A percentile compares a stretch with the other conserved stretches of the same genome.
These are phyloP conservation scores for Saprolegnia parasitica DNA, from an alignment of 352 stramenopile species.

Conservation along the genomic window DNA sequence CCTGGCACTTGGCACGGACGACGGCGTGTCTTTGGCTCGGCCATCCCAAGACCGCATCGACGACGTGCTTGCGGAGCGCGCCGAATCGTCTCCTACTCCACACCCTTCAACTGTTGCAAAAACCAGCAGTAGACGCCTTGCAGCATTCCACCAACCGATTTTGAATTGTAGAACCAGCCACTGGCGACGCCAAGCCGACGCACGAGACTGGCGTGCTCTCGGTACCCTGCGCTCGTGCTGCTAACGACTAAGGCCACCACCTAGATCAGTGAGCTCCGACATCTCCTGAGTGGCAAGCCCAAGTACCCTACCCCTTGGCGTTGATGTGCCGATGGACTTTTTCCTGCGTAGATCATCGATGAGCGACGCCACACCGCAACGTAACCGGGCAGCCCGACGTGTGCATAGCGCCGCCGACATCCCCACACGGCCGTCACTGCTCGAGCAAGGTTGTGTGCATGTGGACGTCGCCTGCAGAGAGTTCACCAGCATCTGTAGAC, in stretches of 20 bases:
- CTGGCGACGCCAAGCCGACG: slow-evolving; percentile 15
- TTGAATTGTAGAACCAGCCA: slow-evolving; percentile 1
- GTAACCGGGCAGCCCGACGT: slow-evolving; percentile 17
- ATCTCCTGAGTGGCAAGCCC: slow-evolving; percentile 33
- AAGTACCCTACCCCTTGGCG: slow-evolving; percentile 21
- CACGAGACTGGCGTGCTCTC: slow-evolving; percentile 43
- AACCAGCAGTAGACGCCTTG: slow-evolving; percentile 32
- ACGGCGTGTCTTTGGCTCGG: slow-evolving; percentile 12
- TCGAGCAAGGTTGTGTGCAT: slow-evolving; percentile 38
- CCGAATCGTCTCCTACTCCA: no score
- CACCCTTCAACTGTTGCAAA: slow-evolving; percentile 18
- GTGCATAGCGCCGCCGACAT: slow-evolving; percentile 21
- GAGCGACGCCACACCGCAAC: not conserved
- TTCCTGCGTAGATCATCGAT: not conserved
- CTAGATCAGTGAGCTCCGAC: slow-evolving; percentile 46
- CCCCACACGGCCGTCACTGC: slow-evolving; percentile 12
- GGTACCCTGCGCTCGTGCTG: slow-evolving; percentile 30
- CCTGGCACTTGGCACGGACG: slow-evolving; percentile 31
- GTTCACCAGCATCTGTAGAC: slow-evolving; percentile 31
- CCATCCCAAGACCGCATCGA: slow-evolving; percentile 26
- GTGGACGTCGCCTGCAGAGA: not conserved
- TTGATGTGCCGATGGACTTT: not conserved
- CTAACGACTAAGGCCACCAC: not conserved
- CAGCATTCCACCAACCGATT: not conserved
- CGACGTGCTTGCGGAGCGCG: not conserved